Evolutionary conservation across 352 stramenopile species (phyloP), one percentile per base, ranked within the genome.

Genomic region (Elongisporangium senticosum): DNA sequence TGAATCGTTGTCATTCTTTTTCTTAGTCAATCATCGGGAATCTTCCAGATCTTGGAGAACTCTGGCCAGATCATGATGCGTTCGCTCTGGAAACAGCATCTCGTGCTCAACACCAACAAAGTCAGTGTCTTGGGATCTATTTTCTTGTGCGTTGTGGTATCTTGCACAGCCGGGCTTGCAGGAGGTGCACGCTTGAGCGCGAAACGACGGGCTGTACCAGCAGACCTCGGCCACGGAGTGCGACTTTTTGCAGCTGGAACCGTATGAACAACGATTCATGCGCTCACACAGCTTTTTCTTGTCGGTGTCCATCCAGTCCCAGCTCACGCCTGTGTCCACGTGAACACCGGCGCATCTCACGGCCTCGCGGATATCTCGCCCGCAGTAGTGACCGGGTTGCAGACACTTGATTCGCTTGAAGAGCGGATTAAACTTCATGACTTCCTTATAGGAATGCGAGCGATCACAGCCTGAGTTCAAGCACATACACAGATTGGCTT

Each of bases 361-460:
- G 52, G 75, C 61, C 64, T 83, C 74, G 24, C 68, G 59, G 21
- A 83, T 59, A 59, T 77, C 62, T 24, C 52, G 71, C 15, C 64
- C 57, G 62, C 63, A 83, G 49, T 77, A 83, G 40, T 83, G 74
- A 54, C 62, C 69, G 1, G 62, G 53, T 43, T 83, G 74, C 11
- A 65, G 64, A 54, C 74, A 83, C 23, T 69, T 56, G 49, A 83
- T 52, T 6, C 70, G 68, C 62, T 83, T 83, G 59, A 73, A 83
- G 23, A 79, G 50, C 48, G 74, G 74, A 26, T 83, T 83, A 62
- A 75, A 83, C 50, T 63, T 52, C 74, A 83, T 83, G 17, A 83
- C 71, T 49, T 83, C 74, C 6, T 74, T 48, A 51, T 80, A 80
- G 49, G 68, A 69, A 53, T 83, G 74, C 58, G 74, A 78, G 3